Conservation (phyloP, 2,329 filamentous ascomycete species). For the Talaromyces sp. region DNA sequence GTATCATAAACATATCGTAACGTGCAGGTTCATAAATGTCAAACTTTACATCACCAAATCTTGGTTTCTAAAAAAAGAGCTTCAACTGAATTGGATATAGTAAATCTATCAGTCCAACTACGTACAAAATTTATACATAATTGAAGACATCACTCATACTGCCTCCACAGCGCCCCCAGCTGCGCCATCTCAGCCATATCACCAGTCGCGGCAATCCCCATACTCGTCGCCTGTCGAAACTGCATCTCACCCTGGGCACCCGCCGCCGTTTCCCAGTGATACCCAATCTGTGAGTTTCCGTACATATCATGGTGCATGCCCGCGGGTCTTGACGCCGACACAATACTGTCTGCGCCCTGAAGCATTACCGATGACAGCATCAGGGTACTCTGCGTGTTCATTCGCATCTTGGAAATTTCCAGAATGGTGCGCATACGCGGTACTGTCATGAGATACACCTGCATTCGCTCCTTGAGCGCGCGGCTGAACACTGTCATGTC, state of each 20-base stretch:
- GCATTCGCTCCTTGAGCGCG: slow-evolving; percentile 1
- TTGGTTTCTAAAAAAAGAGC: neutral
- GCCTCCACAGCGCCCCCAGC: slow-evolving; percentile 5
- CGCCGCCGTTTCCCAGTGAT: slow-evolving; percentile 1
- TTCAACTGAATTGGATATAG: neutral
- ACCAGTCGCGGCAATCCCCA: slow-evolving; percentile 6
- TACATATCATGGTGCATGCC: neutral
- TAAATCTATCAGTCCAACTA: neutral
- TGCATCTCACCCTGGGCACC: slow-evolving; percentile 8
- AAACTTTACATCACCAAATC: neutral
- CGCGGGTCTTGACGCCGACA: neutral
- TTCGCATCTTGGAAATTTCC: slow-evolving; percentile 5
- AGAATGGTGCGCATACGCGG: slow-evolving; percentile 9
- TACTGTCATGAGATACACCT: slow-evolving; percentile 5
- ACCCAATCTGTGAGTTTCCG: slow-evolving; percentile 3
- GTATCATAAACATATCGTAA: neutral
- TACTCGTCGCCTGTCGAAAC: slow-evolving; percentile 6
- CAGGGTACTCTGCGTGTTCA: slow-evolving; percentile 3
- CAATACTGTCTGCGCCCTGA: slow-evolving; percentile 4
- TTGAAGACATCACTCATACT: neutral
- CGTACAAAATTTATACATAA: neutral
- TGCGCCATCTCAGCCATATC: slow-evolving; percentile 8
- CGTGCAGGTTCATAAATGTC: neutral
- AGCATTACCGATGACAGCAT: slow-evolving; percentile 4
- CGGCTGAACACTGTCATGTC: slow-evolving; percentile 1